Base-by-base conservation (phyloP, 1,284 basidiomycete genomes). In the Takashimella tepidaria region DNA sequence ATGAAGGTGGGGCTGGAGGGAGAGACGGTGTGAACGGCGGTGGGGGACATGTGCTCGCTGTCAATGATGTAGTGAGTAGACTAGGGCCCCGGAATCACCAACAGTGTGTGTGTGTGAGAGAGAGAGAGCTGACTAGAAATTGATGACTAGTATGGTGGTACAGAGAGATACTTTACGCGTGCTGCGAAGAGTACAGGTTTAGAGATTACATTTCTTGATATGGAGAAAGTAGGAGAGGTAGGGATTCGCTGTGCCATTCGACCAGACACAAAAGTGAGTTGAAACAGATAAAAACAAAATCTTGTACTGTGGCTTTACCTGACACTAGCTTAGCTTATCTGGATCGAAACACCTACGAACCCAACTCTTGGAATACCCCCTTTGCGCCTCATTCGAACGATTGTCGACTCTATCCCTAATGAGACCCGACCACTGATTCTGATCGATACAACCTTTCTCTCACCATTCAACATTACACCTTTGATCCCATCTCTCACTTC, bases 311-410 rank as follows among this genome's bases (percentile, higher is more conserved):
- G 8, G 31, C 31, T 37, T 16, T 8, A 8, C 31, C 10, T 37
- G 13, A 37, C 19, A 54, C 21, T 12, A 16, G 23, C 13, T 13
- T 20, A 93, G 87, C 80, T 98, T n/a, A 83, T 98, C 55, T 98
- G 92, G 92, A 84, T 97, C 68, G 93, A 98, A 76, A 83, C 89
- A 0, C 95, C 93, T 0, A 97, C 92, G 13, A 98, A 98, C 77
- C 95, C 95, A 0, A 91, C 90, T 0, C 84, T 98, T 11, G 71
- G 76, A 16, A 70, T 82, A 37, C 71, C 70, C 2, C 79, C 79
- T 8, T 72, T 81, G 13, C 84, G 86, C n/a, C 77, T 96, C 31
- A 84, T 93, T 56, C 85, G 90, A 69, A 84, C 80, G 26, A 77
- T 92, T 57, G 83, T 72, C 68, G 79, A n/a, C 79, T 83, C 68